A percentile compares a stretch with the other conserved stretches of the same genome.
Evolutionary conservation across 305 asterid species (phyloP).

Genomic region (Rubia tinctorum): DNA sequence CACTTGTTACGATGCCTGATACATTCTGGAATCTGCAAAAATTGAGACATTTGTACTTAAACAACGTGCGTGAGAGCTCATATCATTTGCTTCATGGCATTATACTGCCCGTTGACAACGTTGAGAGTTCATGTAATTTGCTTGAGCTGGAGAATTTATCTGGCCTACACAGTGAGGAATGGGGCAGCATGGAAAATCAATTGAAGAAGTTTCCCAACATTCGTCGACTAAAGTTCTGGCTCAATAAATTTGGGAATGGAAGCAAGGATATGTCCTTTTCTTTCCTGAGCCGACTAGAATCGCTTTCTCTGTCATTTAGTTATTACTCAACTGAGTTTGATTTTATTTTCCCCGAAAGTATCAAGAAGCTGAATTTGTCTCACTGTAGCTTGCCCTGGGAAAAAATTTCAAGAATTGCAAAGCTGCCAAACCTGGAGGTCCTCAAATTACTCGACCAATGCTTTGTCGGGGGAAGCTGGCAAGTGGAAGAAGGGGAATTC

Average conservation of each 20-base stretch:
- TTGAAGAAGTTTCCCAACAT: not conserved
- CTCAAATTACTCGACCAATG: not conserved
- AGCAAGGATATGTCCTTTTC: not conserved
- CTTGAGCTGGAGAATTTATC: not conserved
- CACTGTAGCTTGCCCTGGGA: not conserved
- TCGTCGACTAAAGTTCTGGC: not conserved
- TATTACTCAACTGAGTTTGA: not conserved
- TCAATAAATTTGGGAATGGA: not conserved
- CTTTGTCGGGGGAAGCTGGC: not conserved
- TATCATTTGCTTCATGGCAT: not conserved
- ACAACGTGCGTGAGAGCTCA: not conserved
- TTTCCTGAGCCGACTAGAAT: not conserved
- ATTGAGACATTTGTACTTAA: not conserved
- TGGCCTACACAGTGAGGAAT: not conserved
- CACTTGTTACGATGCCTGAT: not conserved
- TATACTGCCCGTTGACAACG: not conserved
- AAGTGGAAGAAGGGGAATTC: not conserved
- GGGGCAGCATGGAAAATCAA: not conserved
- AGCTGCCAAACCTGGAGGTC: not conserved
- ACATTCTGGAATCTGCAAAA: not conserved
- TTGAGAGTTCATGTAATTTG: not conserved
- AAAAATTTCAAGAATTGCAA: not conserved
- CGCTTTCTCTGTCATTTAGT: not conserved
- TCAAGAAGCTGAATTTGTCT: not conserved
- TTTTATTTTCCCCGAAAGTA: not conserved